Evolutionary conservation across 495 filamentous ascomycete genomes (phyloP), one percentile per base, ranked within the genome.

Genomic region (Penicillium canescens): DNA sequence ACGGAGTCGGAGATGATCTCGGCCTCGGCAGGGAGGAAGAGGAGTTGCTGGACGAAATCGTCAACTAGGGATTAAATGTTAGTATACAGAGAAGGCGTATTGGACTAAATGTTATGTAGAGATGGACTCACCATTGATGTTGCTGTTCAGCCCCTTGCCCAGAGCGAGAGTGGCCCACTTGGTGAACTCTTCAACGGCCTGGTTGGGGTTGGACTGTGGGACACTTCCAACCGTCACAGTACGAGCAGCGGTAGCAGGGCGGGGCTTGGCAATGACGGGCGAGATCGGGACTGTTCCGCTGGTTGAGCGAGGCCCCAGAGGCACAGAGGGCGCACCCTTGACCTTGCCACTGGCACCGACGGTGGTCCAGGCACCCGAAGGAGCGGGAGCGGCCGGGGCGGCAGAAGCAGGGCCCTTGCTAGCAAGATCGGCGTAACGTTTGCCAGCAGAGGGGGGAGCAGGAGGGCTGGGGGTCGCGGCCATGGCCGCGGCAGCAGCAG

Each of bases 371-470:
- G 91, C 92, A 36, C 86, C 78, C 46, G 77, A 75, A 23, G 45
- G 35, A 37, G 28, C 36, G 5, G 57, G 63, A 36, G 61, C 36
- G 11, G 71, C 55, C 4, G 71, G 39, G 6, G 68, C 59, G 14
- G 65, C 58, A 46, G 70, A 65, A n/a, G 74, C 68, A 20, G 78
- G 68, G 18, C 72, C 74, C 74, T 97, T 97, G 74, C 91, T 84
- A 18, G 95, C 95, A 34, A 98, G 85, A 65, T 98, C 92, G 6
- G 94, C 95, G 73, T 98, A 98, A 14, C 94, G 84, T 74, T 98
- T 98, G 14, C 88, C 88, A 37, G 78, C 75, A 20, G 84, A 71
- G 12, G 72, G 65, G 8, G 77, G 57, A n/a, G 79, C 61, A 6
- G 77, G 76, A 26, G 79, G 71, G 58, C 78, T 78, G 9, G 70